A percentile compares a stretch with the other conserved stretches of the same genome.
Conservation (phyloP, 2,329 filamentous ascomycete species). For the Xylariaceae sp. region DNA sequence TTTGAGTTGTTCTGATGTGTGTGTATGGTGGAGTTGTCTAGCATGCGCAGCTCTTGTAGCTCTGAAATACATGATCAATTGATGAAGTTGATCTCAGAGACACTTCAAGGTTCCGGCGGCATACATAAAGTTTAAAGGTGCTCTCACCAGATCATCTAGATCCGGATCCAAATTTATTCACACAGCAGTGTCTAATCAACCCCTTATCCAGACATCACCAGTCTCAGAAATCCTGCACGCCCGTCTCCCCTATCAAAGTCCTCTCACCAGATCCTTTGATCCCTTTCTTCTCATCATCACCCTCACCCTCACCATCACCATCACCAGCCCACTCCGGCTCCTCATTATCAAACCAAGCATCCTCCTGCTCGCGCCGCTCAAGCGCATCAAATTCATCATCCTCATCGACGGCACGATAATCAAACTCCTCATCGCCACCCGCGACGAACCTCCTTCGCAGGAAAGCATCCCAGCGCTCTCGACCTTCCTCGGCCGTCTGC, state of each 20-base stretch:
- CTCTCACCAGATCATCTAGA: too few relatives aligned
- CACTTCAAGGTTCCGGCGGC: too few relatives aligned
- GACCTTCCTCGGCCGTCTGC: conserved; percentile 61
- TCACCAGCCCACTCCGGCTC: conserved; percentile 62
- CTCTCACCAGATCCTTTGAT: conserved; percentile 14
- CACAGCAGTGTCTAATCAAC: too few relatives aligned
- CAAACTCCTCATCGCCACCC: conserved; percentile 74
- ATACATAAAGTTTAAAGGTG: too few relatives aligned
- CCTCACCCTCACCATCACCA: conserved; percentile 26
- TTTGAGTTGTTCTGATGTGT: too few relatives aligned
- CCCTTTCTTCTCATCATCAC: conserved; percentile 20
- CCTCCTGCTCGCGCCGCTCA: conserved; percentile 59
- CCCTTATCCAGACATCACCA: neutral
- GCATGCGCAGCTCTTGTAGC: too few relatives aligned
- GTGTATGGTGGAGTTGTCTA: too few relatives aligned
- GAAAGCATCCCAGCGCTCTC: conserved; percentile 65
- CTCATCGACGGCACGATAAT: conserved; percentile 67
- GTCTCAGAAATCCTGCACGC: conserved; percentile 64
- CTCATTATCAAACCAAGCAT: conserved; percentile 77
- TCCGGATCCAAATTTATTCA: too few relatives aligned
- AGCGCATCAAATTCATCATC: conserved; percentile 67
- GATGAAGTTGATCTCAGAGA: too few relatives aligned
- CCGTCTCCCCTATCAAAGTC: conserved; percentile 56
- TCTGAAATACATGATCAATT: too few relatives aligned
- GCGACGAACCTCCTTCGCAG: conserved; percentile 70